Evolutionary conservation across 2,329 filamentous ascomycete species (phyloP).

Genomic region (Xylaria sp.): DNA sequence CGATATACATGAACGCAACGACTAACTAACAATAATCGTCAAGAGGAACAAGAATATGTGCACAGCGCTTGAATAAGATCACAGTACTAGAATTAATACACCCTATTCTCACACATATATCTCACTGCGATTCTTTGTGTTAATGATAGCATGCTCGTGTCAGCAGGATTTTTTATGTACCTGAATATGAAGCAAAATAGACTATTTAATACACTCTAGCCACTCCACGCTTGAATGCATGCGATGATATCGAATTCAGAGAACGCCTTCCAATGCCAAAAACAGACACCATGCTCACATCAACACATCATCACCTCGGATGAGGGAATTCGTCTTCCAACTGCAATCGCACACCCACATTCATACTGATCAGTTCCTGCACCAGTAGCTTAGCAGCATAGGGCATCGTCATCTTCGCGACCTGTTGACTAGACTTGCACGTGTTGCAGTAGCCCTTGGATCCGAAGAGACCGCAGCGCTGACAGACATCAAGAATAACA

Average conservation of each 20-base stretch:
- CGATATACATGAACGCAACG: too few relatives aligned
- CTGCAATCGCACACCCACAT: slow-evolving; percentile 91
- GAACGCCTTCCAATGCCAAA: slow-evolving; percentile 43
- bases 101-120: background rate
- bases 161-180: background rate
- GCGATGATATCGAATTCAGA: slow-evolving; percentile 23
- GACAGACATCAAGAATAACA: slow-evolving; percentile 92
- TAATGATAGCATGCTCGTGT: background rate
- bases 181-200: background rate
- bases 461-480: slow-evolving; percentile 92
- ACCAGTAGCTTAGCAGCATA: slow-evolving; percentile 97
- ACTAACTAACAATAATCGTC: background rate
- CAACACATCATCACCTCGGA: slow-evolving; percentile 50
- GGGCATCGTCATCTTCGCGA: slow-evolving; percentile 94
- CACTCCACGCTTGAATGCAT: slow-evolving; percentile 28
- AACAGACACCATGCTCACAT: slow-evolving; percentile 1
- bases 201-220: slow-evolving; percentile 16
- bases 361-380: slow-evolving; percentile 98
- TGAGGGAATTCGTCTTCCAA: slow-evolving; percentile 93
- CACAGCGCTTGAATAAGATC: background rate
- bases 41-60: background rate
- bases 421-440: slow-evolving; percentile 83
- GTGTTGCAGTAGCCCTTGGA: slow-evolving; percentile 95
- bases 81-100: background rate
- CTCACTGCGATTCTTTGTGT: background rate